A percentile compares a stretch with the other conserved stretches of the same genome.
Conservation (phyloP, 345 rosid species). For the Gossypioides kirkii region DNA sequence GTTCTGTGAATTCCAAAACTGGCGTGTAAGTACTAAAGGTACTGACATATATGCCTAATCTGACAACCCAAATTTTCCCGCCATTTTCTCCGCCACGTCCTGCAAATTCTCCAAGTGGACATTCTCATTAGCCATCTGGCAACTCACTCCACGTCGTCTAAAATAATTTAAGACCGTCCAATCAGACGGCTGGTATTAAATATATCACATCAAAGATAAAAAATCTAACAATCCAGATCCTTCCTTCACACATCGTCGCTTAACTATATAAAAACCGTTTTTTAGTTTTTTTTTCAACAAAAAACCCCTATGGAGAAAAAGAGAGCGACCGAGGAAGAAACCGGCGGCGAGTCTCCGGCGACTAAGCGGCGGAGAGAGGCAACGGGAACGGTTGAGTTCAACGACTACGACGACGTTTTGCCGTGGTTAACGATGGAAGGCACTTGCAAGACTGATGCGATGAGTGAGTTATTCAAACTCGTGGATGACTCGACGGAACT, state of each 20-base stretch:
- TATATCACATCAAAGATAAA: background rate
- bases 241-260: background rate
- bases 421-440: slow-evolving; percentile 4
- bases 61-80: background rate
- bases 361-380: background rate
- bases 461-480: slow-evolving; percentile 24
- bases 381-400: background rate
- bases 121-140: background rate
- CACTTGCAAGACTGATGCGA: background rate
- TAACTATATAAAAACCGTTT: background rate
- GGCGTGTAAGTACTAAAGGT: background rate
- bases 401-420: background rate
- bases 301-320: background rate
- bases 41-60: background rate
- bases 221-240: background rate
- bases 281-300: background rate
- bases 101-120: background rate
- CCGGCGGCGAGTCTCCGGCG: background rate
- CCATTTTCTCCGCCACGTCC: background rate
- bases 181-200: background rate
- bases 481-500: slow-evolving; percentile 31
- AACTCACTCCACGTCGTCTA: background rate
- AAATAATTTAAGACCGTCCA: background rate
- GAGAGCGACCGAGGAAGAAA: background rate
- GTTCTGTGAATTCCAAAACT: slow-evolving; percentile 1